Percentiles rank a stretch among this genome's conserved stretches.
These are phyloP conservation scores for Pestalotiopsis sp. DNA, from an alignment of 2,329 filamentous ascomycete genomes.

Conservation along the genomic window DNA sequence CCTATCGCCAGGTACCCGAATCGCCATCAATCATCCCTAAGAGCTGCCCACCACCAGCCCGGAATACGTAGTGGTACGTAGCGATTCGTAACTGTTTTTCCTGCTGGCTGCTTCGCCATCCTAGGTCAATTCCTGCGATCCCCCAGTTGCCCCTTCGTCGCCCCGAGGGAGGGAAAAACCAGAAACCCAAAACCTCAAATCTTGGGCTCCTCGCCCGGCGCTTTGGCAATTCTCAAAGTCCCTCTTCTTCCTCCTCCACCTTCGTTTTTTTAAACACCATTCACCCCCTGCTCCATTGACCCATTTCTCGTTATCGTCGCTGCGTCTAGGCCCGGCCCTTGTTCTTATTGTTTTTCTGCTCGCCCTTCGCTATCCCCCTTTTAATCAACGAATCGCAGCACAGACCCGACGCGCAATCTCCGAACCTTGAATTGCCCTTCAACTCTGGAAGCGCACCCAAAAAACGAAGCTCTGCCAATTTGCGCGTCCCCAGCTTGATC, in stretches of 20 bases:
- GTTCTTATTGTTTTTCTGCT: constrained; percentile 4
- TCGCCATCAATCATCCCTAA: neutral
- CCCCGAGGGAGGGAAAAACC: too few relatives aligned
- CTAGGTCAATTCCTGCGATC: neutral
- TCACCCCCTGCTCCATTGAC: neutral
- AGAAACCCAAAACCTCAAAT: neutral
- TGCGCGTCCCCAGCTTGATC: neutral
- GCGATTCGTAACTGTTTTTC: neutral
- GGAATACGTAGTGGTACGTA: neutral
- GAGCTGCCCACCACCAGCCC: neutral
- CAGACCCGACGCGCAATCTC: constrained; percentile 12
- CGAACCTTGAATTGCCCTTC: constrained; percentile 5
- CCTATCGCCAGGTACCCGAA: neutral
- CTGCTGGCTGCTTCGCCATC: constrained; percentile 3
- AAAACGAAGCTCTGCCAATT: neutral
- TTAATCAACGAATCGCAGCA: constrained; percentile 9
- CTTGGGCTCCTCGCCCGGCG: neutral
- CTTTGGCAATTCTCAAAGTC: neutral
- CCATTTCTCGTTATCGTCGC: neutral
- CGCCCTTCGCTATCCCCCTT: constrained; percentile 9
- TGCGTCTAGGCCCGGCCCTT: neutral
- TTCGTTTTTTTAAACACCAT: neutral
- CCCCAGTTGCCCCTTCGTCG: neutral
- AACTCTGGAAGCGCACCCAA: neutral
- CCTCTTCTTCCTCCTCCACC: neutral